Conservation (phyloP, 441 rosid genomes). For the Breynia disticha region DNA sequence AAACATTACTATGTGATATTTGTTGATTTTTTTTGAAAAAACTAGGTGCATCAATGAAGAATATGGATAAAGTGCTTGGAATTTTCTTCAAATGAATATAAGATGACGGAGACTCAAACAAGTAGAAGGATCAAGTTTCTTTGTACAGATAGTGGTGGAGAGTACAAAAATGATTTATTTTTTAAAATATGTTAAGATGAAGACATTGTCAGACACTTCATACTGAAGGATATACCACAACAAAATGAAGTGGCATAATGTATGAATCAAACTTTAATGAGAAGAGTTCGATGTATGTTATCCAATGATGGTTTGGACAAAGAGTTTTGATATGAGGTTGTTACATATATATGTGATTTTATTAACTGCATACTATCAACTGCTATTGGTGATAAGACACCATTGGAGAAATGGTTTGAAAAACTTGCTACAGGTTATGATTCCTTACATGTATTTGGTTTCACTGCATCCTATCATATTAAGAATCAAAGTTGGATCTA, state of each 20-base stretch:
- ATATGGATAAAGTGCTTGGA: not conserved
- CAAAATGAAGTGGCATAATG: not conserved
- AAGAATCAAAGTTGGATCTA: not conserved
- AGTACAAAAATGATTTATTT: not conserved
- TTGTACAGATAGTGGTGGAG: not conserved
- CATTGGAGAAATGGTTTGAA: not conserved
- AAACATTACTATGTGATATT: not conserved
- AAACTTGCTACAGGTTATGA: too few species aligned
- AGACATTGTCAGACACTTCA: not conserved
- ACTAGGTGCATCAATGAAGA: not conserved
- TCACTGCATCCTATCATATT: not conserved
- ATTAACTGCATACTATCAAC: not conserved
- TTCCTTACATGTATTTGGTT: too few species aligned
- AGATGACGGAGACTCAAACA: not conserved
- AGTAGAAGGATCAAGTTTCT: not conserved
- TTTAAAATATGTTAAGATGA: not conserved
- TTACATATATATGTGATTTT: not conserved
- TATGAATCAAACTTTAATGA: not conserved
- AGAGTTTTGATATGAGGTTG: not conserved
- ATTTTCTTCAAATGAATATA: not conserved
- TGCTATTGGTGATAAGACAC: not conserved
- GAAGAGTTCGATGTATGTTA: slow-evolving; percentile 1
- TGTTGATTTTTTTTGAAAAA: not conserved
- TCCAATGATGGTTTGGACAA: not conserved
- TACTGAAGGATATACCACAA: not conserved